Conservation (phyloP, 495 filamentous ascomycete species). For the Glonium stellatum region DNA sequence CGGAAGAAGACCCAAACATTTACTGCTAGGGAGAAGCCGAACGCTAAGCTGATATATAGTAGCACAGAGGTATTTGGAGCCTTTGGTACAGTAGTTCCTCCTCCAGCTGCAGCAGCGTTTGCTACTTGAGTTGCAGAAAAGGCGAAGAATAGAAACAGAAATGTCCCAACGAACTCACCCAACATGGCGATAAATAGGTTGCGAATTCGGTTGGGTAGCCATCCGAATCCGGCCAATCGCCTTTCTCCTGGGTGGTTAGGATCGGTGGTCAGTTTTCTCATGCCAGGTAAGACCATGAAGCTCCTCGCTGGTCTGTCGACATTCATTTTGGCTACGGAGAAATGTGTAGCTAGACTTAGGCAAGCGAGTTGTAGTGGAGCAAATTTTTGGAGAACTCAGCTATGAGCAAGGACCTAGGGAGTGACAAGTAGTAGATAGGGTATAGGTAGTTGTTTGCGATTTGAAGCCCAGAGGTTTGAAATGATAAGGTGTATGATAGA, state of each 20-base stretch:
- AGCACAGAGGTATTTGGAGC: conserved; percentile 36
- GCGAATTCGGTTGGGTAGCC: conserved; percentile 32
- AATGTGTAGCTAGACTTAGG: conserved; percentile 6
- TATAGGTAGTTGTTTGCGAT: background rate
- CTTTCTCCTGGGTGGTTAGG: conserved; percentile 18
- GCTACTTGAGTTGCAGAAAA: conserved; percentile 73
- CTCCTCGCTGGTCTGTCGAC: conserved; percentile 18
- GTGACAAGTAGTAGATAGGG: background rate
- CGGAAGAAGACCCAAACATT: conserved; percentile 86
- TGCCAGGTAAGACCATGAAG: conserved; percentile 30
- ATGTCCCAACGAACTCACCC: conserved; percentile 74
- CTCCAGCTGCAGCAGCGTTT: conserved; percentile 37
- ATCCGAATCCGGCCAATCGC: conserved; percentile 16
- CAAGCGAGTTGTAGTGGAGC: background rate
- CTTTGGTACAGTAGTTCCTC: background rate
- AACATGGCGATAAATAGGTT: conserved; percentile 53
- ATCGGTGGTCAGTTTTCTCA: conserved; percentile 21
- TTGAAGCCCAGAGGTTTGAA: background rate
- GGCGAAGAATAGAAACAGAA: conserved; percentile 75
- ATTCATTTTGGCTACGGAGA: conserved; percentile 14
- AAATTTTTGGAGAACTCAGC: background rate
- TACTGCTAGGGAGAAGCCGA: conserved; percentile 68
- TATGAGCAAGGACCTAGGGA: background rate
- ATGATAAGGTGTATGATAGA: background rate
- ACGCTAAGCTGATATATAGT: conserved; percentile 63